A percentile compares a stretch with the other conserved stretches of the same genome.
phyloP scores from a whole-genome alignment of 148 eudicot species.

The Spergularia bocconei region DNA sequence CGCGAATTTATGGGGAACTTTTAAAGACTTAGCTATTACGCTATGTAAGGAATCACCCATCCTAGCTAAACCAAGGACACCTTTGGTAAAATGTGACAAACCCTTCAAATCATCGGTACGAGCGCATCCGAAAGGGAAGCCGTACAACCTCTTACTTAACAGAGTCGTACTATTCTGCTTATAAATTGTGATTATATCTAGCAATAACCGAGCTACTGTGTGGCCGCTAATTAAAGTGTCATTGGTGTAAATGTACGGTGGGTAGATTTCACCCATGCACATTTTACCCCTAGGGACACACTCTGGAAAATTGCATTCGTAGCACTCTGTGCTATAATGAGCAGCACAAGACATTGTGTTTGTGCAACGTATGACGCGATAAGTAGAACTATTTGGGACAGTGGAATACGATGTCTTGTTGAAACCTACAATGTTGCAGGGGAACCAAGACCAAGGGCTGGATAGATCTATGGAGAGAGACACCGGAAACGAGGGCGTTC shows the following conservation, averaged over 20 bases:
- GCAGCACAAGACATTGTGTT: constrained; percentile 15
- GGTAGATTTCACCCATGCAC: constrained; percentile 9
- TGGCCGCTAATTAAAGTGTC: not conserved
- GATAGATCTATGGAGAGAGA: constrained; percentile 22
- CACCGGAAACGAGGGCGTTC: constrained; percentile 24
- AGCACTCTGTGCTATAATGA: constrained; percentile 19
- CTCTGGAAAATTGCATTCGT: constrained; percentile 7
- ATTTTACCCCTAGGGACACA: constrained; percentile 12
- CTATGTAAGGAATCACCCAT: constrained; percentile 19
- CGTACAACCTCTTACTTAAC: not conserved
- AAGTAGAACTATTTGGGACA: constrained; percentile 25
- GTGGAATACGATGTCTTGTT: constrained; percentile 15
- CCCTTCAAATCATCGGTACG: constrained; percentile 37
- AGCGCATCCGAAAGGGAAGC: constrained; percentile 39
- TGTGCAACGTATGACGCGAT: constrained; percentile 10
- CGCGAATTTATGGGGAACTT: constrained; percentile 33
- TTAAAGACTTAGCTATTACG: constrained; percentile 20
- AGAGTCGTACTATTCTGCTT: constrained; percentile 12
- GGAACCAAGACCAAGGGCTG: constrained; percentile 38
- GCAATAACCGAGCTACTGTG: constrained; percentile 18
- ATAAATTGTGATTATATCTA: constrained; percentile 31
- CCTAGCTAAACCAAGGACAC: constrained; percentile 39
- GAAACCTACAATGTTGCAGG: constrained; percentile 29
- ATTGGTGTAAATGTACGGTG: constrained; percentile 12
- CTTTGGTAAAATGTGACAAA: constrained; percentile 23